phyloP scores from a whole-genome alignment of 805 yeast genomes.

The Nakazawaea wickerhamii region DNA sequence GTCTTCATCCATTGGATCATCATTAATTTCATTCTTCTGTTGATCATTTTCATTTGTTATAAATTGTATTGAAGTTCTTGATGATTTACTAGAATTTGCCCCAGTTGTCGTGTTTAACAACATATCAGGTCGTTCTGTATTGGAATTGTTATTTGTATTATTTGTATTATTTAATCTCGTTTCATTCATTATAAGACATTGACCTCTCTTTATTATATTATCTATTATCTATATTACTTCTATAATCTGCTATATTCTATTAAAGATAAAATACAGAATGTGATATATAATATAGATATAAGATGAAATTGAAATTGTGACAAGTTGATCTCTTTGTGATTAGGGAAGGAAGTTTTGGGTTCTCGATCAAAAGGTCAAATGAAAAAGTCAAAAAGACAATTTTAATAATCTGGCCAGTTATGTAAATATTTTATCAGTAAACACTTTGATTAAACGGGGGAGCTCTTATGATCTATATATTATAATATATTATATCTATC shows the following conservation, averaged over 20 bases:
- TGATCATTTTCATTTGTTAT: slow-evolving; percentile 10
- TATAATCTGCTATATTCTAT: no score
- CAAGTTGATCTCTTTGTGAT: neutral
- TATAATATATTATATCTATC: no score
- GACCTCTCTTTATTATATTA: no score
- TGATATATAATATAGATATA: no score
- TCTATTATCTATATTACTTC: no score
- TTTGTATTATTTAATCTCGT: neutral
- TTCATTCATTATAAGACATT: no score
- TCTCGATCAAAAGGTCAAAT: neutral
- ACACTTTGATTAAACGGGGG: no score
- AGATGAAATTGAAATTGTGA: no score
- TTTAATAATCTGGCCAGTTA: no score
- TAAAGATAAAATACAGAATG: no score
- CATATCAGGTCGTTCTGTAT: neutral
- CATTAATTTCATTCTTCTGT: neutral
- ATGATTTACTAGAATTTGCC: slow-evolving; percentile 1
- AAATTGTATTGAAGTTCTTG: slow-evolving; percentile 11
- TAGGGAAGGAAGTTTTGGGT: neutral
- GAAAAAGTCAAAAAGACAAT: neutral
- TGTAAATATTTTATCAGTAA: no score
- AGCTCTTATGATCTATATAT: no score
- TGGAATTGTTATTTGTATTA: neutral
- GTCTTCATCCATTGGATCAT: slow-evolving; percentile 2
- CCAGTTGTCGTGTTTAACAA: neutral